Percentiles rank a stretch among this genome's conserved stretches.
These are phyloP conservation scores for Sphaceloma murrayae DNA, from an alignment of 2,329 filamentous ascomycete genomes.

Conservation along the genomic window DNA sequence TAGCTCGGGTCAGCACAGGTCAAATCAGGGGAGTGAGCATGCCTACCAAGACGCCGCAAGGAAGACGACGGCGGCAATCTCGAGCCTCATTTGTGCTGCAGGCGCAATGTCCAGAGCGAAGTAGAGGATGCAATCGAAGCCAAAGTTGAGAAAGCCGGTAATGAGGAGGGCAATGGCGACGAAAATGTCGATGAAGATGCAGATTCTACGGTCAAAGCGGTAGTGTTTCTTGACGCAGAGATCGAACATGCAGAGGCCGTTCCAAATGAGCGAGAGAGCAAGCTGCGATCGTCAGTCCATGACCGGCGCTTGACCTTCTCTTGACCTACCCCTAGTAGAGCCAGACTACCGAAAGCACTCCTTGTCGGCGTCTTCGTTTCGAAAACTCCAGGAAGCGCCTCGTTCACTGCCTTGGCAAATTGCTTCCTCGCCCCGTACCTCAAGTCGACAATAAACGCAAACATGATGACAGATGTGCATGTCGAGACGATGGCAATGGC, in stretches of 20 bases:
- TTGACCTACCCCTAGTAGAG: constrained; percentile 12
- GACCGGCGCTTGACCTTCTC: no score
- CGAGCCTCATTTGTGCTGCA: constrained; percentile 7
- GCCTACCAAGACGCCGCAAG: constrained; percentile 9
- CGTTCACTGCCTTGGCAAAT: constrained; percentile 2
- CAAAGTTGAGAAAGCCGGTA: constrained; percentile 17
- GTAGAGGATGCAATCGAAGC: constrained; percentile 16
- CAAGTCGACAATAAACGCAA: constrained; percentile 14
- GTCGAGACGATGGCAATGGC: constrained; percentile 12
- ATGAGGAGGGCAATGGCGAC: constrained; percentile 13
- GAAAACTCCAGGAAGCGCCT: constrained; percentile 8
- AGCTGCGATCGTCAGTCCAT: constrained; percentile 1
- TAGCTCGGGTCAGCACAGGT: not conserved
- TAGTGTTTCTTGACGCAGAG: constrained; percentile 16
- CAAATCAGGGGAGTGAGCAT: not conserved
- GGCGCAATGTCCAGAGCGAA: constrained; percentile 14
- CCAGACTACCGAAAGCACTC: constrained; percentile 15
- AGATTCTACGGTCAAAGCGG: constrained; percentile 16
- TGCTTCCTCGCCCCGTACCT: constrained; percentile 8
- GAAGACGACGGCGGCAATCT: constrained; percentile 12
- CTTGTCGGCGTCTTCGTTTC: not conserved
- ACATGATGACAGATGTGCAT: constrained; percentile 16
- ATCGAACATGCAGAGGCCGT: constrained; percentile 15
- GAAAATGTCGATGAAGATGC: constrained; percentile 22
- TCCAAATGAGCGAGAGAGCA: constrained; percentile 15